Evolutionary conservation across 78 protist genomes (phyloP), one percentile per base, ranked within the genome.

Genomic region (Chrysochromulina tobinii): DNA sequence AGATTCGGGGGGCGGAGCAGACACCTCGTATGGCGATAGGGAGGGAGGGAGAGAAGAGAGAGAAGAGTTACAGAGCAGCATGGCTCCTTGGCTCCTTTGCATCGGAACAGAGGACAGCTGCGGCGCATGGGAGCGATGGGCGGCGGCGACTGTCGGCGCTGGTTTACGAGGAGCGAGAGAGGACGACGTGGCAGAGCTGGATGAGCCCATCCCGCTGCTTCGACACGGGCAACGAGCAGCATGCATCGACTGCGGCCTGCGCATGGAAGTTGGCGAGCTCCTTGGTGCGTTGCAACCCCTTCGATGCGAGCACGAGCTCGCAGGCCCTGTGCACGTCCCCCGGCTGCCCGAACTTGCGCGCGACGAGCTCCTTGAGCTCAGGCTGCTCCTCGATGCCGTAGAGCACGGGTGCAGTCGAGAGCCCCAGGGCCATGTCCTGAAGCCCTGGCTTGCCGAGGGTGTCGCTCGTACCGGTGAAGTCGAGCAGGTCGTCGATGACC

Each of bases 371-470:
- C 38, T 90, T 87, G 27, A 97, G 91, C 61, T 95, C 73, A 6
- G 97, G 97, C 59, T 27, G 81, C 38, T 91, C 92, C 83, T 96
- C 92, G 11, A 94, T 81, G 15, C 98, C 98, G 73, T 75, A 95
- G 48, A 96, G 91, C 2, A 96, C 95, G 20, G 98, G 97, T 38
- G 98, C 97, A 27, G 98, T 97, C 51, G 96, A 95, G n/a, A 96
- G 89, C 0, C 98, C 98, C 5, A 81, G 67, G 48, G 57, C 61
- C 86, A 81, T 81, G 61, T 81, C 86, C 86, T 51, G 67, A 1
- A 51, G 48, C 61, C 15, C 18, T 3, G 86, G 98, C 93, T 97
- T 97, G 68, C 98, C 98, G 51, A 95, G 59, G 53, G 58, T 61
- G 51, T 79, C 92, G 14, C 64, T 67, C 23, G 90, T 5, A 17